phyloP scores from a whole-genome alignment of 2,329 filamentous ascomycete species.

The Verticillium isaacii region DNA sequence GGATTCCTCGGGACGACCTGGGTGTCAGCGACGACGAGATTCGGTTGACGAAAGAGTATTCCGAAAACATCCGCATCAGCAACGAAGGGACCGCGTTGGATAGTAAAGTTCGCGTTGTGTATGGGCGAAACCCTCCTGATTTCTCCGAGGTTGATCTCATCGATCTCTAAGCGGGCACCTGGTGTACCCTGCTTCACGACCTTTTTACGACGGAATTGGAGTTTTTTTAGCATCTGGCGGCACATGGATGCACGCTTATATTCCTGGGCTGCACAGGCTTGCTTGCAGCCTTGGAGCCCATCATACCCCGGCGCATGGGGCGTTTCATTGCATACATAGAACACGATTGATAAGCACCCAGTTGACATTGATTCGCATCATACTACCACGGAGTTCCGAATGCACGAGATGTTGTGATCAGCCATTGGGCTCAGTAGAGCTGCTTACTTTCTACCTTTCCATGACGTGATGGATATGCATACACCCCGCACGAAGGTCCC shows the following conservation, averaged over 20 bases:
- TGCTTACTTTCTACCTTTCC: background rate
- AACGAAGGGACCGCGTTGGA: slow-evolving; percentile 89
- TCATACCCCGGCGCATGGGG: background rate
- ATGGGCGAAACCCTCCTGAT: slow-evolving; percentile 80
- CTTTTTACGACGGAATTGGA: background rate
- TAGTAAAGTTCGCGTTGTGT: slow-evolving; percentile 76
- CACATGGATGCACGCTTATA: background rate
- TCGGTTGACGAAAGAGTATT: slow-evolving; percentile 68
- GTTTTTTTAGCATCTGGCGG: background rate
- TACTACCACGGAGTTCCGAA: background rate
- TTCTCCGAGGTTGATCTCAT: slow-evolving; percentile 87
- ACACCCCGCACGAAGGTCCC: background rate
- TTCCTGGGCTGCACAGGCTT: background rate
- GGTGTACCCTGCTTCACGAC: background rate
- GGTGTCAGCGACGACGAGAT: slow-evolving; percentile 93
- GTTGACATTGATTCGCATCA: background rate
- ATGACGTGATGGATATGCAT: background rate
- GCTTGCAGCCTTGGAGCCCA: background rate
- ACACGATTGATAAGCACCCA: background rate
- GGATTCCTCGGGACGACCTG: slow-evolving; percentile 88
- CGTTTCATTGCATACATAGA: background rate
- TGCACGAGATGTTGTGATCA: background rate
- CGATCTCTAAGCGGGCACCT: slow-evolving; percentile 49
- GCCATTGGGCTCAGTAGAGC: background rate
- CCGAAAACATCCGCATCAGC: slow-evolving; percentile 83